Base-by-base conservation (phyloP, 768 basidiomycete species). In the Suillus occidentalis region DNA sequence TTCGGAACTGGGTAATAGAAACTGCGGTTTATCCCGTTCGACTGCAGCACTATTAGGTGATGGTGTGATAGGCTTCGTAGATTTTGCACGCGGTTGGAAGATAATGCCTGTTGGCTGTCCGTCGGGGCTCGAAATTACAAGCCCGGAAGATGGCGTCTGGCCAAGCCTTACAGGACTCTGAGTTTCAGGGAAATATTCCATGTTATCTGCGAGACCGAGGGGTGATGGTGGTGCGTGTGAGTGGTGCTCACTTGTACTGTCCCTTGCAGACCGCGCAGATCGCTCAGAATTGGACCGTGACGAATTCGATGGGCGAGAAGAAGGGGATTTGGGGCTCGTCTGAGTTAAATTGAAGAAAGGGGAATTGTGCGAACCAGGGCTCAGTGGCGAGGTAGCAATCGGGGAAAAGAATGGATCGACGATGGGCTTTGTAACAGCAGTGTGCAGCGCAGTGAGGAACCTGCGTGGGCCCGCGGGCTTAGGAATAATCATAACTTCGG, bases 381-480 rank as follows among this genome's bases (percentile, higher is more conserved):
- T 94, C 40, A 83, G 82, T 1, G 97, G 97, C 0, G 92, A 90
- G 0, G 94, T 98, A 0, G 97, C 97, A 67, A 94, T 99, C n/a
- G 97, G 97, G 0, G 86, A 77, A 72, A 99, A 97, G 75, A 89
- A 91, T 0, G 96, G 92, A 73, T 99, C 97, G 37, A 99, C 87
- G 13, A 87, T 73, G 0, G 97, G 96, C 68, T 89, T 92, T 10
- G 86, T 91, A 58, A 93, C 84, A 2, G 95, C 95, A 5, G 94
- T 98, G 73, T 97, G 91, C 20, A 99, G 81, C 31, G 95, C 91
- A 25, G 95, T 96, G 69, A 99, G 80, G 70, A 98, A 89, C 10
- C 97, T 88, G 45, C 97, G 87, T 8, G 97, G 97, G 6, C 97
- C 97, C 20, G 92, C 96, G 12, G 97, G 97, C 77, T 99, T 99